A percentile compares a stretch with the other conserved stretches of the same genome.
These are phyloP conservation scores for Calendula officinalis DNA, from an alignment of 129 eudicot species.

Conservation along the genomic window DNA sequence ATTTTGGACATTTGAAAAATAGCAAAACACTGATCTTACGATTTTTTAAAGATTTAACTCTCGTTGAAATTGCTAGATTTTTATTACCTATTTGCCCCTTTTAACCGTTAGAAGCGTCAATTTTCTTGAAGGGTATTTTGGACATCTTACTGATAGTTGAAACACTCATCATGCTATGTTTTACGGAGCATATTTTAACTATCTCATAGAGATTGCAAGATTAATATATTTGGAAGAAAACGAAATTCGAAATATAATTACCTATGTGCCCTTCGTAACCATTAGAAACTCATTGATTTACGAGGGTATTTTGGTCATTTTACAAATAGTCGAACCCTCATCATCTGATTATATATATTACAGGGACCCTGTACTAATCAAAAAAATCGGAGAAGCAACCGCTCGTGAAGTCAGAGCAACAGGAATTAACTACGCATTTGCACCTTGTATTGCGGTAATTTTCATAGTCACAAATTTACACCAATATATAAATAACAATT, in stretches of 20 bases:
- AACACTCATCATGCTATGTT: not conserved
- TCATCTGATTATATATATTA: not conserved
- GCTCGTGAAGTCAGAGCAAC: constrained; percentile 92
- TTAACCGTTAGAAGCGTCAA: not conserved
- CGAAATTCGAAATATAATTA: not conserved
- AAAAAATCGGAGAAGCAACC: constrained; percentile 83
- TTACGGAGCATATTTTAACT: not conserved
- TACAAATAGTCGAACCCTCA: not conserved
- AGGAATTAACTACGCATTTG: constrained; percentile 74
- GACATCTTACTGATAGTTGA: not conserved
- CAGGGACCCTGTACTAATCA: constrained; percentile 76
- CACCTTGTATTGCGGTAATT: constrained; percentile 86
- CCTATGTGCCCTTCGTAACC: not conserved
- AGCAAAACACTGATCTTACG: no score
- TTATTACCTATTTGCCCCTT: constrained; percentile 4
- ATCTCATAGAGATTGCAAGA: not conserved
- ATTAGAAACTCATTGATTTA: not conserved
- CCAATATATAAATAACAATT: no score
- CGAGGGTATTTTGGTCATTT: constrained; percentile 9
- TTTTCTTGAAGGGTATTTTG: not conserved
- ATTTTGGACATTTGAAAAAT: constrained; percentile 3
- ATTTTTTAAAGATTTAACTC: no score
- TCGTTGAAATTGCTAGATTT: constrained; percentile 8
- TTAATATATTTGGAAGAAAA: not conserved
- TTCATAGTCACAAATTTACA: no score